Conservation (phyloP, 805 yeast species). For the Metschnikowia henanensis region DNA sequence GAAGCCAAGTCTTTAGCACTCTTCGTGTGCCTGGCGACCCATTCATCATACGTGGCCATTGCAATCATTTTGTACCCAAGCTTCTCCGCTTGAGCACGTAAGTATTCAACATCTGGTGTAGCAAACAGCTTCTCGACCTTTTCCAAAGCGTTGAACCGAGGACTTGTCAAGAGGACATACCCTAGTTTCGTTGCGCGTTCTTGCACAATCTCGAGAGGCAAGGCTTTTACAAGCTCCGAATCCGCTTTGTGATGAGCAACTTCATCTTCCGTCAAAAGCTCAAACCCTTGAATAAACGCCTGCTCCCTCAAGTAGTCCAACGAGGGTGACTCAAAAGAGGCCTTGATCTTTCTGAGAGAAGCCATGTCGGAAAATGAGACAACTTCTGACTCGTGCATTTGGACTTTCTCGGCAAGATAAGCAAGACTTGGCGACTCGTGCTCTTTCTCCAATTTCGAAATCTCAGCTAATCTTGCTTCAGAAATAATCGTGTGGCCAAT, state of each 20-base stretch:
- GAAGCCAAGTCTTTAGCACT: constrained; percentile 10
- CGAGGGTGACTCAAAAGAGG: constrained; percentile 5
- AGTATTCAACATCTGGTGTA: constrained; percentile 9
- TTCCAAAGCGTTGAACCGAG: constrained; percentile 4
- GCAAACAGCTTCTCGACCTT: constrained; percentile 1
- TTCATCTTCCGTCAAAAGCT: constrained; percentile 7
- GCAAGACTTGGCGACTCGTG: constrained; percentile 6
- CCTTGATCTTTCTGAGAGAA: constrained; percentile 2
- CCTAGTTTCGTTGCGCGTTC: constrained; percentile 27
- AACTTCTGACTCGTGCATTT: not conserved
- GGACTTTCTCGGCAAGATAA: constrained; percentile 7
- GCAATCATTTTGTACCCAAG: constrained; percentile 8
- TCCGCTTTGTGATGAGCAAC: constrained; percentile 2
- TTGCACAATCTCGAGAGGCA: constrained; percentile 21
- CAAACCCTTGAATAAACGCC: constrained; percentile 2
- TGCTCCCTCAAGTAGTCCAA: constrained; percentile 13
- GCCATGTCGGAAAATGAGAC: constrained; percentile 5
- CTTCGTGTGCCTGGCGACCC: constrained; percentile 4
- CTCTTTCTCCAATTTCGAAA: constrained; percentile 4
- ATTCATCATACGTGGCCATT: not conserved
- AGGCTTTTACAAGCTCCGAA: constrained; percentile 8
- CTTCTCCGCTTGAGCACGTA: constrained; percentile 1
- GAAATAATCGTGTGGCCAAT: constrained; percentile 10
- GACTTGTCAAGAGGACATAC: constrained; percentile 19
- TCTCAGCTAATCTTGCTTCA: constrained; percentile 3